Evolutionary conservation across 176 grass and related monocot species (phyloP), one percentile per base, ranked within the genome.

Genomic region (Leersia perrieri): DNA sequence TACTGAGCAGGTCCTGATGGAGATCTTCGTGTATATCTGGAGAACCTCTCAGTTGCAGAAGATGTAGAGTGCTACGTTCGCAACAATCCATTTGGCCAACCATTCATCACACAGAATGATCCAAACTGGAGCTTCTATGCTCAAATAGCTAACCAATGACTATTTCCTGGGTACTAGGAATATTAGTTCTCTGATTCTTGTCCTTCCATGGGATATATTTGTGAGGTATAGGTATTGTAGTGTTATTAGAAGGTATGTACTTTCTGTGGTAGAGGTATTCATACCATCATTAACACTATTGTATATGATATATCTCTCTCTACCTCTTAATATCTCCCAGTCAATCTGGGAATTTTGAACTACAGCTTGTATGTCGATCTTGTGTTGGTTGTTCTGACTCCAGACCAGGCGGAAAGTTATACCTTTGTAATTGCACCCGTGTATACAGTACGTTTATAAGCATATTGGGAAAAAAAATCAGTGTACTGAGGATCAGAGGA

Each of bases 51-150:
- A 1, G 60, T 68, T 77, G 80, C 88, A 87, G 88, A 88, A 76
- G 80, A 98, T 80, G 92, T 98, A 49, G 83, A 85, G 81, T 20
- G 47, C 71, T 94, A 78, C 23, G 75, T 98, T 76, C 84, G 63
- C 75, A 80, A 98, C 12, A 63, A 94, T 80, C 90, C 95, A 35
- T 98, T 94, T 47, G 95, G 92, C 14, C 95, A 98, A 86, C 80
- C 90, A 30, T 89, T 85, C 66, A 94, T 98, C 78, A 83, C 92
- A 45, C 78, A 87, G 63, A 89, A 42, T 35, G 83, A 91, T 89
- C 84, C 95, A 40, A 55, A 87, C 55, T 98, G 92, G 92, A 84
- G 86, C 53, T 98, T 92, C 74, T 98, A 98, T 90, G 77, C 86
- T 67, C 76, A 66, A 80, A 89, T 95, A 83, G 88, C 55, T 91